Percentiles rank a stretch among this genome's conserved stretches.
phyloP scores from a whole-genome alignment of 73 alveolate genomes.

The Paramecium tetraurelia region DNA sequence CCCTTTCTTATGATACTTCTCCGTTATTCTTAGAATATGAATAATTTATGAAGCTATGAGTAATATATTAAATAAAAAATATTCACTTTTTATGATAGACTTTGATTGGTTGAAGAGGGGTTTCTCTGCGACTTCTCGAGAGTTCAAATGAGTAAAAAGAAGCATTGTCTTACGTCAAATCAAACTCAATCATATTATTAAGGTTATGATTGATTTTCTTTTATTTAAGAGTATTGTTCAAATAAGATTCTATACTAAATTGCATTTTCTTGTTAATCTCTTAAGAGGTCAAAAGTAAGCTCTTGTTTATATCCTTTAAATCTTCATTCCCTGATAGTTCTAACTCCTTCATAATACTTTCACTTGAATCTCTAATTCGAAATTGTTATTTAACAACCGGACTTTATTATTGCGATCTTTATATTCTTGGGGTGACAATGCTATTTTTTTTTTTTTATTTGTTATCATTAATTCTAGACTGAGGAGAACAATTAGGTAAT shows the following conservation, averaged over 20 bases:
- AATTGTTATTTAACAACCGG: neutral
- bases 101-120: neutral
- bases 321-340: conserved; percentile 42
- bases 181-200: conserved; percentile 13
- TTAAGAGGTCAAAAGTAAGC: neutral
- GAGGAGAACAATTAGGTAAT: conserved; percentile 9
- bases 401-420: neutral
- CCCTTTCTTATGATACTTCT: neutral
- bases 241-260: neutral
- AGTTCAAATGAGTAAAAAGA: neutral
- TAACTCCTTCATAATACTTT: neutral
- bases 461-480: neutral
- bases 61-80: neutral
- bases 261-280: conserved; percentile 21
- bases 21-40: neutral
- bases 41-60: conserved; percentile 11
- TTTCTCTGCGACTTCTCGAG: neutral
- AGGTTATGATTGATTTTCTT: neutral
- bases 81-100: neutral
- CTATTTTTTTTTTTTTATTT: neutral
- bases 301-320: neutral
- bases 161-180: neutral
- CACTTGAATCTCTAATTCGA: conserved; percentile 5
- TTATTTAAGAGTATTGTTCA: neutral
- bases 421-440: neutral